Percentiles rank a stretch among this genome's conserved stretches.
These are phyloP conservation scores for Acanthamoeba royreba DNA, from an alignment of 208 protist species.

Conservation along the genomic window DNA sequence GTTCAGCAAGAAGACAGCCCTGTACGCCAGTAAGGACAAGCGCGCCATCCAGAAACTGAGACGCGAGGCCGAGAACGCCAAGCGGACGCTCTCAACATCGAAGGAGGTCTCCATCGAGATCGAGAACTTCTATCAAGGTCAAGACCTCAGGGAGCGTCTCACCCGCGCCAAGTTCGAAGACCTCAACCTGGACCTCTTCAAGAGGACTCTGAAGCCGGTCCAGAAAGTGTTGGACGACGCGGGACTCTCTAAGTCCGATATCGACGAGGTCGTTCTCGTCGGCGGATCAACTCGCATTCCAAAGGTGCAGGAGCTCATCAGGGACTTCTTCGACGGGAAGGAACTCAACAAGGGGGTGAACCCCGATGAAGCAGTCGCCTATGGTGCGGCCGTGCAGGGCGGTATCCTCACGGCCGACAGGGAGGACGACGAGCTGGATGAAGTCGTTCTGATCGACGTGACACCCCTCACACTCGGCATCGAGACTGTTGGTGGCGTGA, in stretches of 20 bases:
- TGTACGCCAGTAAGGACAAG: slow-evolving; percentile 71
- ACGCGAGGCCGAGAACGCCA: slow-evolving; percentile 87
- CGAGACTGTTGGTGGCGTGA: slow-evolving; percentile 43
- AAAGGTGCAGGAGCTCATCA: slow-evolving; percentile 86
- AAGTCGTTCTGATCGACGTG: neutral
- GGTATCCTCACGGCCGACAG: slow-evolving; percentile 89
- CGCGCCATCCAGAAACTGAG: slow-evolving; percentile 70
- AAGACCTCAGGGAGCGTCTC: slow-evolving; percentile 93
- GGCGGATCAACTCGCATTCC: slow-evolving; percentile 89
- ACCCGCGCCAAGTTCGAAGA: slow-evolving; percentile 97
- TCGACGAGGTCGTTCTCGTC: slow-evolving; percentile 91
- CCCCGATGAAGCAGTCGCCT: slow-evolving; percentile 96
- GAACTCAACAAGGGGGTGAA: slow-evolving; percentile 93
- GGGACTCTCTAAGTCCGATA: slow-evolving; percentile 82
- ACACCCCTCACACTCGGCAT: neutral
- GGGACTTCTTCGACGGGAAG: slow-evolving; percentile 85
- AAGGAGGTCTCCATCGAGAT: slow-evolving; percentile 91
- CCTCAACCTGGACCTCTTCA: slow-evolving; percentile 91
- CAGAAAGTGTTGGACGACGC: slow-evolving; percentile 84
- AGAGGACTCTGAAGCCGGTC: slow-evolving; percentile 90
- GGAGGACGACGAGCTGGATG: too few relatives aligned
- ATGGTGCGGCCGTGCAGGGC: slow-evolving; percentile 95
- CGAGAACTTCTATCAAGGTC: slow-evolving; percentile 94
- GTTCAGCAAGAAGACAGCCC: slow-evolving; percentile 92
- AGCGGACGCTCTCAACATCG: slow-evolving; percentile 92